A percentile compares a stretch with the other conserved stretches of the same genome.
phyloP scores from a whole-genome alignment of 2,329 filamentous ascomycete species.

The Hypoxylon sp. region DNA sequence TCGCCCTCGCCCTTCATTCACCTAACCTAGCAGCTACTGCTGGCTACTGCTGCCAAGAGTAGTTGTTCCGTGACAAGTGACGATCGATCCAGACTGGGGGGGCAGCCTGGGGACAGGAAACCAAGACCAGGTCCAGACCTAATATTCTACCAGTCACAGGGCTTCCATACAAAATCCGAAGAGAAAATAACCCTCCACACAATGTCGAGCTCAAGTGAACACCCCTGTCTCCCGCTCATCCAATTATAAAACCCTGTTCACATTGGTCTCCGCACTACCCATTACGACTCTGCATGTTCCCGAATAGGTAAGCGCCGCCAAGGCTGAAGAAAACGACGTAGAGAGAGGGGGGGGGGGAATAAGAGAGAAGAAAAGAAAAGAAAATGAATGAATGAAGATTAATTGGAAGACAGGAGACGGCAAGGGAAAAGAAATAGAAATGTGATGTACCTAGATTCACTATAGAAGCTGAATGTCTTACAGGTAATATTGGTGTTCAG shows the following conservation, averaged over 20 bases:
- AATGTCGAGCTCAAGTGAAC: slow-evolving; percentile 33
- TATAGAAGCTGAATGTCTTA: not conserved
- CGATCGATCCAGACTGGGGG: slow-evolving; percentile 46
- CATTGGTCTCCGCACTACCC: slow-evolving; percentile 40
- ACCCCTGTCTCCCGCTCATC: slow-evolving; percentile 43
- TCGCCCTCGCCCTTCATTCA: slow-evolving; percentile 11
- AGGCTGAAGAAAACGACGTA: slow-evolving; percentile 20
- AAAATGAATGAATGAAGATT: not conserved
- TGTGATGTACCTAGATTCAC: not conserved
- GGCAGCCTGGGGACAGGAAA: slow-evolving; percentile 16
- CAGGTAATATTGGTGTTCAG: not conserved
- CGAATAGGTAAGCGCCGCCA: slow-evolving; percentile 32
- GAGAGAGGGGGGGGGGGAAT: slow-evolving; percentile 6
- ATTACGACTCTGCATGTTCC: slow-evolving; percentile 33
- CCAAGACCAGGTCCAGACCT: slow-evolving; percentile 37
- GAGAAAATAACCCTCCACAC: slow-evolving; percentile 39
- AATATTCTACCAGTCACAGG: slow-evolving; percentile 35
- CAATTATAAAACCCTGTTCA: slow-evolving; percentile 42
- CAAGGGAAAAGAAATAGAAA: slow-evolving; percentile 3
- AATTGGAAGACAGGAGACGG: not conserved
- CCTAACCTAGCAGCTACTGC: slow-evolving; percentile 23
- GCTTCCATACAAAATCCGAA: slow-evolving; percentile 37
- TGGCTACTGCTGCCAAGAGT: slow-evolving; percentile 27
- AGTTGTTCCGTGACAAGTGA: slow-evolving; percentile 43
- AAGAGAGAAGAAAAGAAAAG: slow-evolving; percentile 5